Evolutionary conservation across 2,329 filamentous ascomycete species (phyloP).

Genomic region (Colletotrichum abscissum): DNA sequence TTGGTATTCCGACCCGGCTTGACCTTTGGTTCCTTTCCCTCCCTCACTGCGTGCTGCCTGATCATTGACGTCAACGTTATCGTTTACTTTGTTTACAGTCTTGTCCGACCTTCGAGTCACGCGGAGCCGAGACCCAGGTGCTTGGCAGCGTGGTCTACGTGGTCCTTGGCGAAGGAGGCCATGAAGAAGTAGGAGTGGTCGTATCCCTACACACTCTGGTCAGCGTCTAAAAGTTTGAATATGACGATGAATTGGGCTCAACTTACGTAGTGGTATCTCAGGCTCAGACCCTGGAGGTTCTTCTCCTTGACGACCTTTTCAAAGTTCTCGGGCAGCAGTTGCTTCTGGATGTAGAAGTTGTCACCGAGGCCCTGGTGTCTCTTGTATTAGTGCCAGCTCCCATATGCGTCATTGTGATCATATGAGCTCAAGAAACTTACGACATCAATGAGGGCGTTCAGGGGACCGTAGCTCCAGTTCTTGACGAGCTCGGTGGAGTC

Average conservation of each 20-base stretch:
- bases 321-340: conserved; percentile 95
- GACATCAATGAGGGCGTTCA: conserved; percentile 89
- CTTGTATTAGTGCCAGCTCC: not conserved
- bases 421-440: conserved; percentile 57
- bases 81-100: conserved; percentile 24
- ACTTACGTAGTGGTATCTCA: conserved; percentile 83
- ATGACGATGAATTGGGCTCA: not conserved
- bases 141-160: conserved; percentile 92
- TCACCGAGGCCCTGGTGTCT: conserved; percentile 81
- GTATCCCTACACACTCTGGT: conserved; percentile 70
- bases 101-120: conserved; percentile 29
- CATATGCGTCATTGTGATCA: not conserved
- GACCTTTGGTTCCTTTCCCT: not conserved
- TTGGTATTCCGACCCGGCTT: conserved; percentile 20
- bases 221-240: not conserved
- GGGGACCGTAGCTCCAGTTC: conserved; percentile 71
- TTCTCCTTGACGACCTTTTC: conserved; percentile 81
- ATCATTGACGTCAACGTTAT: not conserved
- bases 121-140: conserved; percentile 63
- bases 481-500: conserved; percentile 92
- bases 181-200: conserved; percentile 99
- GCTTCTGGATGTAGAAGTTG: conserved; percentile 95
- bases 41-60: not conserved
- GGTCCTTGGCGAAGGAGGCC: conserved; percentile 88
- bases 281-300: conserved; percentile 76